These are phyloP conservation scores for Logfia minima DNA, from an alignment of 129 eudicot genomes.

Conservation along the genomic window DNA sequence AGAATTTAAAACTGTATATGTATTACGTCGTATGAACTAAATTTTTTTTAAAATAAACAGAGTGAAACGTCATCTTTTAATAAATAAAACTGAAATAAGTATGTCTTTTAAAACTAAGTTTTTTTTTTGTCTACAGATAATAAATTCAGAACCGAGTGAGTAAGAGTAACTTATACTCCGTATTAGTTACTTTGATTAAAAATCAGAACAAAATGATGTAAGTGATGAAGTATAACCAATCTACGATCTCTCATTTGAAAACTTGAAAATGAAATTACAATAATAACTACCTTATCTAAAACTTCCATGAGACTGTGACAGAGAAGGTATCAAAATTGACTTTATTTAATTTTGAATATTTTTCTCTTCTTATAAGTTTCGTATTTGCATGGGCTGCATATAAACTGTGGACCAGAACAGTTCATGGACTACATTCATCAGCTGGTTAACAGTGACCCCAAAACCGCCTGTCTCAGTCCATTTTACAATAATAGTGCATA, in stretches of 20 bases:
- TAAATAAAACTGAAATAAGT: no score
- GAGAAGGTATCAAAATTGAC: slow-evolving; percentile 19
- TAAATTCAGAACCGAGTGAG: no score
- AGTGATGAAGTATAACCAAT: not conserved
- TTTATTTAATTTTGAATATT: not conserved
- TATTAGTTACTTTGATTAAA: not conserved
- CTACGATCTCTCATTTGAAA: not conserved
- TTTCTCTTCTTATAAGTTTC: not conserved
- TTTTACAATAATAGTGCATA: slow-evolving; percentile 29
- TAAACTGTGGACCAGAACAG: slow-evolving; percentile 34
- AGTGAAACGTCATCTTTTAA: no score
- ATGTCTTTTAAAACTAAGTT: no score
- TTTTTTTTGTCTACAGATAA: no score
- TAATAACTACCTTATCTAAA: slow-evolving; percentile 8
- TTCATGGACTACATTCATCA: slow-evolving; percentile 37
- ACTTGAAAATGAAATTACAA: not conserved
- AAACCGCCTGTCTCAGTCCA: slow-evolving; percentile 27
- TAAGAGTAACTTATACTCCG: not conserved
- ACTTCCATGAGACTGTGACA: not conserved
- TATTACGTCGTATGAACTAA: no score
- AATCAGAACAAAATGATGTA: not conserved
- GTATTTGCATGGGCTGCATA: slow-evolving; percentile 29
- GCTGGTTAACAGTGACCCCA: slow-evolving; percentile 42
- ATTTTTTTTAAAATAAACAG: no score
- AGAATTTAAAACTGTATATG: no score